Evolutionary conservation across 208 protist species (phyloP), one percentile per base, ranked within the genome.

Genomic region (Trypanosoma cruzi): DNA sequence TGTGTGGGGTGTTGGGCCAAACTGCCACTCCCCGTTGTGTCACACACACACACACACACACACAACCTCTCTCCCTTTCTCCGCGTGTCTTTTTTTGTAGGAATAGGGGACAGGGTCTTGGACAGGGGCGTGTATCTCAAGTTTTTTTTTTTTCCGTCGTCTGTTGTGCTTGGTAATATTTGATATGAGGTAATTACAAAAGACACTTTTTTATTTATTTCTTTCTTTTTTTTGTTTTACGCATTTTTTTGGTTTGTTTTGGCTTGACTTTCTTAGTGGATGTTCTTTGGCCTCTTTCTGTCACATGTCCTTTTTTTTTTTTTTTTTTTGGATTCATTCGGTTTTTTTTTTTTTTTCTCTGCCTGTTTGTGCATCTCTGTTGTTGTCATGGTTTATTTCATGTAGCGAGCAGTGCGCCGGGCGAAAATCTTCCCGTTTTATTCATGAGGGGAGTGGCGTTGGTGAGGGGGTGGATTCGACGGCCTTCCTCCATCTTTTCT

Each of bases 201-300:
- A 44, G 37, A 44, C 5, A 44, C 37, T 44, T 13, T 44, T 37
- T 37, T 58, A 20, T 37, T 32, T 34, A 7, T 10, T 3, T 37
- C 26, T 11, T 26, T 34, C 28, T 58, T 7, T 11, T n/a, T 56
- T 29, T 26, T 58, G 31, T 58, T 28, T 32, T 58, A 34, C 16
- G 1, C 28, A 16, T 37, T 37, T 36, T 58, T 6, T 11, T 52
- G 5, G 1, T 26, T 52, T 1, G n/a, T 28, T 34, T n/a, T n/a
- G n/a, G n/a, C n/a, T n/a, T n/a, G n/a, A n/a, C 29, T 44, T 71
- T 28, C 49, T 60, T 49, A 56, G 50, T 29, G 28, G 42, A 50
- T 50, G 13, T 67, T 67, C 8, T 56, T 67, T 24, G 20, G 29
- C n/a, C 40, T 42, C 2, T 29, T 40, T 36, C 1, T 10, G 24